Conservation (phyloP, 805 yeast species). For the Kluyveromyces lactis region DNA sequence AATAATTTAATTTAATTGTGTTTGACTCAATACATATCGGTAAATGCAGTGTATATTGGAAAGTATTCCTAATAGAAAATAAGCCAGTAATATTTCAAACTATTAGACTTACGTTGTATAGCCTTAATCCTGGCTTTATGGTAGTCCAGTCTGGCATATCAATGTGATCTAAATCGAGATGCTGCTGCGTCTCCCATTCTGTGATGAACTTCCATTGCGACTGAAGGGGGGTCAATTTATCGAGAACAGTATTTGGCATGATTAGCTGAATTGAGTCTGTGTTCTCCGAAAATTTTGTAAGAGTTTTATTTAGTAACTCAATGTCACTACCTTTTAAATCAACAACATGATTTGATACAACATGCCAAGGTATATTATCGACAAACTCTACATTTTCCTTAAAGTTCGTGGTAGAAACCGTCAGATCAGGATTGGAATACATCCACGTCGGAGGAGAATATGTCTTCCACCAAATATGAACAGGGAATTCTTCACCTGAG, state of each 20-base stretch:
- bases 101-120: conserved; percentile 35
- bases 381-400: conserved; percentile 17
- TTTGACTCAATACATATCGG: too few relatives aligned
- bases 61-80: too few relatives aligned
- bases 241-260: conserved; percentile 20
- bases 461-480: conserved; percentile 85
- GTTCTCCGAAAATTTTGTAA: conserved; percentile 12
- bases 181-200: conserved; percentile 36
- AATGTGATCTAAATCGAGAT: conserved; percentile 69
- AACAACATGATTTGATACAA: conserved; percentile 24
- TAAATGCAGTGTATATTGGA: too few relatives aligned
- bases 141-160: conserved; percentile 40
- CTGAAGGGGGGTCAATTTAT: conserved; percentile 11
- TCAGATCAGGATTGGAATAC: conserved; percentile 27
- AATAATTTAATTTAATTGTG: conserved; percentile 36
- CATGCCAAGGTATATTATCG: conserved; percentile 12
- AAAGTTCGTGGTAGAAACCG: conserved; percentile 16
- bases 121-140: conserved; percentile 54
- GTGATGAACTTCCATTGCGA: conserved; percentile 2
- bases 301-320: conserved; percentile 17
- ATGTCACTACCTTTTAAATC: conserved; percentile 41
- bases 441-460: conserved; percentile 93
- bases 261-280: conserved; percentile 9
- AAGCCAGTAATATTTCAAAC: background rate
- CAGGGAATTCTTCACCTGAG: conserved; percentile 22